Evolutionary conservation across 1,284 basidiomycete species (phyloP), one percentile per base, ranked within the genome.

Genomic region (Takashimella tepidaria): DNA sequence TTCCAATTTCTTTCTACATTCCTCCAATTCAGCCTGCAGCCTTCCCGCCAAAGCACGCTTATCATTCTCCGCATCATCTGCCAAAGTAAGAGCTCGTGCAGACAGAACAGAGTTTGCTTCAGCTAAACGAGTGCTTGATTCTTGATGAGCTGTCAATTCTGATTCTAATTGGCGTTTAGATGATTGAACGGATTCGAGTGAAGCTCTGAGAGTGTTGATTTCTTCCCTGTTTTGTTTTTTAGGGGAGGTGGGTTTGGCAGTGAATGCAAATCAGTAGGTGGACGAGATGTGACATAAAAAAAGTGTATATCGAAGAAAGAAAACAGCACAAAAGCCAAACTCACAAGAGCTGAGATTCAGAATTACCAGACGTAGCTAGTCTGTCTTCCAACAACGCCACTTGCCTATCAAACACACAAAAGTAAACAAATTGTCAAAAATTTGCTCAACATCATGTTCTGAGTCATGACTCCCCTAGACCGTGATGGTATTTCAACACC

Each of bases 101-200:
- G 85, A 88, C 37, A 92, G 80, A 2, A 79, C 75, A 55, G 85
- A 82, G 73, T 92, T 92, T 11, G 84, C 85, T 47, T 89, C 85
- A 0, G 81, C 81, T 27, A 93, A 82, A 61, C 89, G 82, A 45
- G 77, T 77, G 58, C 83, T 82, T 0, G 82, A 84, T 66, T 87
- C 85, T 8, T 83, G 83, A 68, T 89, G 86, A 50, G 85, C 82
- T 4, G 83, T 82, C 2, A 84, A 83, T 1, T 82, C 79, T n/a
- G 72, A 75, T 75, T 92, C 89, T 20, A 89, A 70, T 20, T 84
- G 80, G 24, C 79, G 79, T 70, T 87, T 89, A 64, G 87, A 83
- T 2, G 76, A 73, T 1, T 77, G 75, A 8, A 84, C 74, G 2
- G 80, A 80, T 22, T 89, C 85, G 21, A 89, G 71, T 1, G 79